These are phyloP conservation scores for Pleodorina starrii DNA, from an alignment of 139 green algal species.

Conservation along the genomic window DNA sequence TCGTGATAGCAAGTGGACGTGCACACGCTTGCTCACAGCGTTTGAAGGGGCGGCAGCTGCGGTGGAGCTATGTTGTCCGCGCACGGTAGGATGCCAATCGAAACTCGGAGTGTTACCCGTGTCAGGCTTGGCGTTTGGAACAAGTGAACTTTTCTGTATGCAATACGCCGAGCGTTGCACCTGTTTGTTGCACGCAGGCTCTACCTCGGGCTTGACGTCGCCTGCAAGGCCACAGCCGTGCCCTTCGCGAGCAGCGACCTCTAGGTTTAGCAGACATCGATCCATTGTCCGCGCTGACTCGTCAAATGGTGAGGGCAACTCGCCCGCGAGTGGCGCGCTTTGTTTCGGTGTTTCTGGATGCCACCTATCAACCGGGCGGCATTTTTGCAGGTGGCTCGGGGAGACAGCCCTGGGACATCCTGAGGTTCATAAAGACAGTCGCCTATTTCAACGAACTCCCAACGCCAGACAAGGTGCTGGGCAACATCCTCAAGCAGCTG, in stretches of 20 bases:
- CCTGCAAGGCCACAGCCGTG: background rate
- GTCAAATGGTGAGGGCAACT: background rate
- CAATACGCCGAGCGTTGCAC: background rate
- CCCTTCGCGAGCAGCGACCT: background rate
- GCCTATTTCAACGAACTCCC: slow-evolving; percentile 85
- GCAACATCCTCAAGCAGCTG: slow-evolving; percentile 37
- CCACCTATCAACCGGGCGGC: background rate
- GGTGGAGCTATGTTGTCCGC: slow-evolving; percentile 29
- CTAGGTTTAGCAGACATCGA: background rate
- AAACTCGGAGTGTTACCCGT: background rate
- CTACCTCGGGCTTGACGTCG: background rate
- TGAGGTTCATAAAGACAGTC: slow-evolving; percentile 83
- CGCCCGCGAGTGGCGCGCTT: too few species aligned
- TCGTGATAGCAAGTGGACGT: too few species aligned
- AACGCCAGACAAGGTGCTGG: slow-evolving; percentile 44
- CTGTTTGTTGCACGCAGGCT: background rate
- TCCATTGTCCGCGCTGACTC: background rate
- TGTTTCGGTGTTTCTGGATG: background rate
- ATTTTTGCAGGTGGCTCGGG: slow-evolving; percentile 14
- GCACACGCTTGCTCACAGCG: too few species aligned
- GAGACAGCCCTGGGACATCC: slow-evolving; percentile 85
- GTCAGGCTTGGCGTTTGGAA: background rate
- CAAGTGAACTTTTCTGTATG: background rate
- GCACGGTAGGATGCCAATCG: background rate
- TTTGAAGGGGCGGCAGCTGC: too few species aligned